Conservation (phyloP, 768 basidiomycete species). For the Kwoniella sp. region DNA sequence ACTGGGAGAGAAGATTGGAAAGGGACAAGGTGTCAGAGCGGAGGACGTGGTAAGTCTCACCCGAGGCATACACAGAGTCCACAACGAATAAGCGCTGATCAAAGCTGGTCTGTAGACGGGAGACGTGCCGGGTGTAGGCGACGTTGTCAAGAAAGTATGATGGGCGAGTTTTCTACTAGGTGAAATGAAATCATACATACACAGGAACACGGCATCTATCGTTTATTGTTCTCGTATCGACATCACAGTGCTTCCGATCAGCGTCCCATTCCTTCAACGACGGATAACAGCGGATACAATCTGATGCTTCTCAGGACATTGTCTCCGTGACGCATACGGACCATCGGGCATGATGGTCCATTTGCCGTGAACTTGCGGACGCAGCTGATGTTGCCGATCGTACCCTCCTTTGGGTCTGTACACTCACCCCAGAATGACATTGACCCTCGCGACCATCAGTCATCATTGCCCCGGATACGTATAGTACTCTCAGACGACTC, state of each 20-base stretch:
- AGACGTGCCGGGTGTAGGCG: conserved; percentile 18
- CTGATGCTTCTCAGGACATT: too few species aligned
- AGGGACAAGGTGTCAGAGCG: conserved; percentile 42
- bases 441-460: background rate
- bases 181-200: background rate
- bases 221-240: background rate
- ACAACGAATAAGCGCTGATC: background rate
- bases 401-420: background rate
- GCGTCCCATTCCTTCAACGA: too few species aligned
- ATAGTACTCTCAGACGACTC: too few species aligned
- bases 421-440: background rate
- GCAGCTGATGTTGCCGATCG: background rate
- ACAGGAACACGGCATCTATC: background rate
- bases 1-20: conserved; percentile 31
- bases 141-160: conserved; percentile 8
- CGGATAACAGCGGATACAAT: background rate
- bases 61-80: background rate
- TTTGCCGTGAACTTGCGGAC: background rate
- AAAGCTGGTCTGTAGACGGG: conserved; percentile 6
- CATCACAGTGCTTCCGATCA: background rate
- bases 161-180: background rate
- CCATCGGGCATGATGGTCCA: background rate
- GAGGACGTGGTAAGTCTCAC: conserved; percentile 46
- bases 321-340: too few species aligned
- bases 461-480: too few species aligned